Evolutionary conservation across 306 rosid genomes (phyloP), one percentile per base, ranked within the genome.

Genomic region (Senna siamea): DNA sequence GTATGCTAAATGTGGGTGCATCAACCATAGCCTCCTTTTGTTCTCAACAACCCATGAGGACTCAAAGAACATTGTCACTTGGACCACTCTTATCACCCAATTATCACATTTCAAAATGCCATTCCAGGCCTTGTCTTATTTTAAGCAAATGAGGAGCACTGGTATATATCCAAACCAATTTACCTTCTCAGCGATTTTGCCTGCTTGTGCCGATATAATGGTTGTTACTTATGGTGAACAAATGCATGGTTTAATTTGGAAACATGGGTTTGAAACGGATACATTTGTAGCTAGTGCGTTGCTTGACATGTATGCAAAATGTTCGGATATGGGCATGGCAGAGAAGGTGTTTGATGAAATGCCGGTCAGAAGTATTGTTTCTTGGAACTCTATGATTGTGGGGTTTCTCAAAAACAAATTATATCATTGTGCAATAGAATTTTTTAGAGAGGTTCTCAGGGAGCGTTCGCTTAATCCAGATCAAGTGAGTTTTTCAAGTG

Each of bases 271-370:
- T 62, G 51, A 65, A 13, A 51, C 78, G 4, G 85, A 85, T 53
- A 66, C 78, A 1, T 86, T 85, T 75, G 87, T 89, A 50, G 78
- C 69, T 22, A 74, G 79, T 52, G 89, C 89, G 28, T 77, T 89
- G 74, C 52, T 81, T 11, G 85, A 69, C 60, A 85, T 85, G 91
- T 83, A 89, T 70, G 89, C 87, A 0, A 76, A 85, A 41, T 82
- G 91, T 51, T 52, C 34, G 15, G 65, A 73, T 19, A 23, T 87
- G 76, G 35, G 13, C 4, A 55, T 52, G 2, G 94, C 89, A 0
- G 72, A 81, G 80, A 85, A 64, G 62, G 87, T 87, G 84, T 87
- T 89, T 58, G 94, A 79, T 15, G 78, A 87, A 85, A 89, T 89
- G 94, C 78, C 84, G 22, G 72, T 67, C 2, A 72, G 84, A 68